These are phyloP conservation scores for Gynostemma pentaphyllum DNA, from an alignment of 306 rosid genomes.

Conservation along the genomic window DNA sequence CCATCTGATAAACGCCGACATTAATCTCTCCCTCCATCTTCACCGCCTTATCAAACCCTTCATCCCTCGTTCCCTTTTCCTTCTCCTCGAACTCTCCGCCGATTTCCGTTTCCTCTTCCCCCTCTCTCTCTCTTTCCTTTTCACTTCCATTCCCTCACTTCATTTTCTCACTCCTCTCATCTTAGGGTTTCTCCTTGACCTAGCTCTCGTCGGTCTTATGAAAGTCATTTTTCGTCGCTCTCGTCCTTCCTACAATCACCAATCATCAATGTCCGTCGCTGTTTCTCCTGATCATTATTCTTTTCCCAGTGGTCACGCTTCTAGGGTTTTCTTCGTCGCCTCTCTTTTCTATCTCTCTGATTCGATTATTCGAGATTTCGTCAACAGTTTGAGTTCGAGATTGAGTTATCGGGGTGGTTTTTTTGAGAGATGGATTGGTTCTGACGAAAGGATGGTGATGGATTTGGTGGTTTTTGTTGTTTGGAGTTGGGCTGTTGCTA, in stretches of 20 bases:
- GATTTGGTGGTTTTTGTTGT: slow-evolving; percentile 14
- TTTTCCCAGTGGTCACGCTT: slow-evolving; percentile 68
- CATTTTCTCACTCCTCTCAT: slow-evolving; percentile 31
- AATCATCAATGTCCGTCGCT: slow-evolving; percentile 35
- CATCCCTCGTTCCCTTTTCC: slow-evolving; percentile 29
- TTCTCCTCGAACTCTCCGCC: slow-evolving; percentile 45
- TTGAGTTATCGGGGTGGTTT: slow-evolving; percentile 13
- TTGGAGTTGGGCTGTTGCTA: slow-evolving; percentile 44
- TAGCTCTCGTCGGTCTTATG: slow-evolving; percentile 33
- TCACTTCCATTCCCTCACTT: slow-evolving; percentile 22
- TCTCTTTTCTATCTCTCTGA: slow-evolving; percentile 34
- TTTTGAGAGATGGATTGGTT: slow-evolving; percentile 17
- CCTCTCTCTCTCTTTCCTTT: slow-evolving; percentile 31
- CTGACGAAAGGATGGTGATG: slow-evolving; percentile 13
- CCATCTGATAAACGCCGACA: slow-evolving; percentile 26
- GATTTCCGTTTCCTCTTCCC: slow-evolving; percentile 69
- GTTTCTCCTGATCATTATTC: slow-evolving; percentile 57
- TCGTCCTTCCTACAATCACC: slow-evolving; percentile 48
- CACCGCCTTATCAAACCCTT: slow-evolving; percentile 25
- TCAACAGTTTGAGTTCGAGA: slow-evolving; percentile 14
- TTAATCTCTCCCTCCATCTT: slow-evolving; percentile 26
- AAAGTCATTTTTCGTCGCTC: slow-evolving; percentile 45
- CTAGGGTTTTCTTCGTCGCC: slow-evolving; percentile 62
- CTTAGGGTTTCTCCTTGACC: slow-evolving; percentile 62
- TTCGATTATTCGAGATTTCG: too few species aligned